Evolutionary conservation across 495 filamentous ascomycete genomes (phyloP), one percentile per base, ranked within the genome.

Genomic region (Bacidia gigantensis): DNA sequence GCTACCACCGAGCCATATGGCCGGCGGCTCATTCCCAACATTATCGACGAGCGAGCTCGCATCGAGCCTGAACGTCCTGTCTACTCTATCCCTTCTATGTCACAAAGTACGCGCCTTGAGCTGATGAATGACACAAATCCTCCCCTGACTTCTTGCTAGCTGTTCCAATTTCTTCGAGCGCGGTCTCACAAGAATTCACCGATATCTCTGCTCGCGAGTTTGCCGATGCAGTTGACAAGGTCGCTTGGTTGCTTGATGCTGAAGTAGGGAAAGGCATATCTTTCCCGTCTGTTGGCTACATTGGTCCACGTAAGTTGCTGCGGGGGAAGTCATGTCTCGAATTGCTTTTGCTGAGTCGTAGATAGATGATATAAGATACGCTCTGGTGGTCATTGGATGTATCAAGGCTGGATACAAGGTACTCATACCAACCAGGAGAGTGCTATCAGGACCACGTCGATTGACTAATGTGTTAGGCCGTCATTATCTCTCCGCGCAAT

Each of bases 181-280:
- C n/a, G n/a, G n/a, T 71, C 2, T 60, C 63, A n/a, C 67, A 79
- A 45, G 78, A 76, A 2, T 80, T 75, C 66, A 65, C 62, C 22
- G n/a, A 60, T 9, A 56, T 83, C 39, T 73, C 67, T 11, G 74
- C 74, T 54, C 53, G 56, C n/a, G 58, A 69, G 3, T 65, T 78
- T 14, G 70, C 73, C 26, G 68, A 70, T 50, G 76, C 74, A 18
- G 60, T 80, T 44, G 76, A 82, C 56, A 64, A 62, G 3, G 58
- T 67, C 18, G 71, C 75, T 11, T 72, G 69, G 54, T 73, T 71
- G 67, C 62, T 81, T 35, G 56, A 70, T 24, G 41, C 60, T 5
- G 58, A 56, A 1, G 59, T 71, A 3, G 69, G 72, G 1, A 52
- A 41, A 10, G 46, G 45, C 29, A 26, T 46, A 3, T 21, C 35